phyloP scores from a whole-genome alignment of 345 rosid genomes.

The Durio zibethinus region DNA sequence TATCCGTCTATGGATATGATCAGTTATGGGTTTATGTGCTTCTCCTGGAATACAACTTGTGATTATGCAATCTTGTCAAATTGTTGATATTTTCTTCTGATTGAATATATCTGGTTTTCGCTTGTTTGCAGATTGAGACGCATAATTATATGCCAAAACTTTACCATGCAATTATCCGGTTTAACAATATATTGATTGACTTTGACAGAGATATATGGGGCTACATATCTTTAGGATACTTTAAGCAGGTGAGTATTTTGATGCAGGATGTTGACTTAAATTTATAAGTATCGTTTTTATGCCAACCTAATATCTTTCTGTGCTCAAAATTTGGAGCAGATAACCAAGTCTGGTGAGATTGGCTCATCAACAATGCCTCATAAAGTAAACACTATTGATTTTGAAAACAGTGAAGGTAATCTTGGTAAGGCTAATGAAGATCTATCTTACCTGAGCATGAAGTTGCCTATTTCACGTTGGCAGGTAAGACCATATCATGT shows the following conservation, averaged over 20 bases:
- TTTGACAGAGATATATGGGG: slow-evolving; percentile 90
- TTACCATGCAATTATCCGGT: slow-evolving; percentile 49
- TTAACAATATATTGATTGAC: slow-evolving; percentile 64
- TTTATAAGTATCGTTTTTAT: neutral
- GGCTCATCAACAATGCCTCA: slow-evolving; percentile 98
- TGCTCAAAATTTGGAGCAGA: slow-evolving; percentile 43
- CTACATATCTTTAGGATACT: slow-evolving; percentile 79
- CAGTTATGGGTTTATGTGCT: neutral
- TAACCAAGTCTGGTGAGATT: slow-evolving; percentile 83
- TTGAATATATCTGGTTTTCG: neutral
- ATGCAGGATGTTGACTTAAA: neutral
- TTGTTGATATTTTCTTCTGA: neutral
- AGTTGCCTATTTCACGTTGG: slow-evolving; percentile 89
- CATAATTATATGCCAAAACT: slow-evolving; percentile 86
- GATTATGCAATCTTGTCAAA: neutral
- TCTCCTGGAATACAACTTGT: neutral
- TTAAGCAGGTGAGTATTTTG: slow-evolving; percentile 64
- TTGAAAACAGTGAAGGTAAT: slow-evolving; percentile 96
- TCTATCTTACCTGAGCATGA: slow-evolving; percentile 61
- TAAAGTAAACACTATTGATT: slow-evolving; percentile 93
- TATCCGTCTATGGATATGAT: neutral
- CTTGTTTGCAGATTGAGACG: slow-evolving; percentile 63
- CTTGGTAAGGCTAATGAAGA: slow-evolving; percentile 88
- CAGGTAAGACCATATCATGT: slow-evolving; percentile 49
- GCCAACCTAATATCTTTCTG: neutral